Percentiles rank a stretch among this genome's conserved stretches.
Conservation (phyloP, 2,329 filamentous ascomycete genomes). For the Microcera coccophila region DNA sequence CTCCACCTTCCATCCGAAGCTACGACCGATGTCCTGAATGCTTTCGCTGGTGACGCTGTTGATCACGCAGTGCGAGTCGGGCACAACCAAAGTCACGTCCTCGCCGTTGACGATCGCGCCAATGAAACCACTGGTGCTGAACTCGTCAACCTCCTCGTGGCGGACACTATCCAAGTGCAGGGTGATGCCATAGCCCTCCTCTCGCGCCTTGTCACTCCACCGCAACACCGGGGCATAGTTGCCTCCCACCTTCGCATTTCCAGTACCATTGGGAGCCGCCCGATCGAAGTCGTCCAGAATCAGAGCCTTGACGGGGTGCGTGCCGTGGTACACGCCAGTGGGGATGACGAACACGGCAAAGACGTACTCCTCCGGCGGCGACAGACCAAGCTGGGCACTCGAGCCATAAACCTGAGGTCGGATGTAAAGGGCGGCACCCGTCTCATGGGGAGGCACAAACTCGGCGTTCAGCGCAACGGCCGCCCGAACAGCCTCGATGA, state of each 20-base stretch:
- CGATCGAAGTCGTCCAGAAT: constrained; percentile 93
- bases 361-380: constrained; percentile 84
- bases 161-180: constrained; percentile 85
- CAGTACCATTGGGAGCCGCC: constrained; percentile 84
- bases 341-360: constrained; percentile 89
- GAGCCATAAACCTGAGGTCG: constrained; percentile 85
- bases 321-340: constrained; percentile 90
- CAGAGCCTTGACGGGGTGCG: constrained; percentile 78
- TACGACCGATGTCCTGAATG: constrained; percentile 68
- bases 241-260: constrained; percentile 88
- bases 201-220: constrained; percentile 77
- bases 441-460: constrained; percentile 84
- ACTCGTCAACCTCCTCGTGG: constrained; percentile 87
- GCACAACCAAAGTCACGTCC: constrained; percentile 72
- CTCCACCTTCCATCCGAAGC: constrained; percentile 83
- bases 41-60: constrained; percentile 80
- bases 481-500: constrained; percentile 70
- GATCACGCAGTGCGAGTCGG: constrained; percentile 83
- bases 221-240: constrained; percentile 92
- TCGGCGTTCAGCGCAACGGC: constrained; percentile 86
- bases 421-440: constrained; percentile 88
- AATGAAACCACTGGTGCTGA: constrained; percentile 90
- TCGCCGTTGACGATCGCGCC: constrained; percentile 62
- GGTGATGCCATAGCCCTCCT: constrained; percentile 86
- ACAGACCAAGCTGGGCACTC: constrained; percentile 80